Evolutionary conservation across 345 rosid species (phyloP).

Genomic region (Clausena lansium): DNA sequence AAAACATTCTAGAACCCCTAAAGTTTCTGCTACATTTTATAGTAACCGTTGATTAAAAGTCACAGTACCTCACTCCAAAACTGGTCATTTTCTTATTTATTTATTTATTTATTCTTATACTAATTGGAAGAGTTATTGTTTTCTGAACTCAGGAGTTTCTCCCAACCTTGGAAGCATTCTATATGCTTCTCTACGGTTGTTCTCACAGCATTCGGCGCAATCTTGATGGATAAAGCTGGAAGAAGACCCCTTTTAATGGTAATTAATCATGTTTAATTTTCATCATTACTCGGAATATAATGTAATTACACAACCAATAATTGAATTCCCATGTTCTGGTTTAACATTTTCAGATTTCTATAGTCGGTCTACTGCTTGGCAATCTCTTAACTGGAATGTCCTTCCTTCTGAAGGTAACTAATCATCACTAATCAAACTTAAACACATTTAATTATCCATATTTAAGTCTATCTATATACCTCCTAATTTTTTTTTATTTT

Average conservation of each 20-base stretch:
- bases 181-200: constrained; percentile 38
- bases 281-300: neutral
- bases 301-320: neutral
- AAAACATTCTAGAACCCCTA: too few relatives aligned
- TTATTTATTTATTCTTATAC: neutral
- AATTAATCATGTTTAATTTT: neutral
- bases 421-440: neutral
- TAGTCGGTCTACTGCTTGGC: constrained; percentile 39
- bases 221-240: constrained; percentile 41
- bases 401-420: constrained; percentile 40
- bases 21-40: too few relatives aligned
- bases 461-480: neutral
- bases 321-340: neutral
- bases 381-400: constrained; percentile 35
- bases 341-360: constrained; percentile 34
- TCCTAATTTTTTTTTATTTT: neutral
- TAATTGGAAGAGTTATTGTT: neutral
- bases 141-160: constrained; percentile 26
- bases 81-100: too few relatives aligned
- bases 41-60: too few relatives aligned
- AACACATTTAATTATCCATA: neutral
- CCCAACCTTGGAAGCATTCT: constrained; percentile 44
- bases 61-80: too few relatives aligned
- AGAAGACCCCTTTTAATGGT: constrained; percentile 51
- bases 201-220: constrained; percentile 35